A percentile compares a stretch with the other conserved stretches of the same genome.
Evolutionary conservation across 1,139 yeast genomes (phyloP).

Genomic region (Eremothecium cymbalariae): DNA sequence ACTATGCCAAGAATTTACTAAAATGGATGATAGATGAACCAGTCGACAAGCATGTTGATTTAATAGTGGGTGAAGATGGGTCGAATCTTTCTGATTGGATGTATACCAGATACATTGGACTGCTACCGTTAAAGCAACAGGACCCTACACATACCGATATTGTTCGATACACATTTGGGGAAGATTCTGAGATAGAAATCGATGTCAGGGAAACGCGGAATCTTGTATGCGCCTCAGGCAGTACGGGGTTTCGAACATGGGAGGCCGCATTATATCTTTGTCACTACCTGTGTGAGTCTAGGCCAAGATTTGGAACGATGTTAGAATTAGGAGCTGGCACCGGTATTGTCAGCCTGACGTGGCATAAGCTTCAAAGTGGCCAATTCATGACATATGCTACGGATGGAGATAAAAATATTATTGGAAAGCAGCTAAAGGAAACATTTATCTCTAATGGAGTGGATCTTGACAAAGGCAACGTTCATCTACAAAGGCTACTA

Average conservation of each 20-base stretch:
- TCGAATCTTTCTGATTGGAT: conserved; percentile 37
- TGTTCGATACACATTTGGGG: conserved; percentile 39
- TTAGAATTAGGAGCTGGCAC: conserved; percentile 88
- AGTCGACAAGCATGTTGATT: conserved; percentile 10
- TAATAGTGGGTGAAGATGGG: conserved; percentile 31
- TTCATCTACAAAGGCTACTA: conserved; percentile 43
- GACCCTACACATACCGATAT: conserved; percentile 42
- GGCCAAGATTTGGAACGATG: conserved; percentile 23
- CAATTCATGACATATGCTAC: conserved; percentile 44
- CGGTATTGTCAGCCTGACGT: conserved; percentile 65
- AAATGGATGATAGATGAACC: conserved; percentile 34
- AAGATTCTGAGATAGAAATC: conserved; percentile 29
- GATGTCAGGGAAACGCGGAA: conserved; percentile 53
- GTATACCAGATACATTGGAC: conserved; percentile 44
- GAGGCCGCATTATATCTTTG: conserved; percentile 77
- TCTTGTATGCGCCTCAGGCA: conserved; percentile 61
- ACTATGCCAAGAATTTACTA: conserved; percentile 43
- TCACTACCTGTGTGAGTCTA: conserved; percentile 35
- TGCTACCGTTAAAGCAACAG: conserved; percentile 37
- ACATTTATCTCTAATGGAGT: conserved; percentile 44
- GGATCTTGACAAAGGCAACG: conserved; percentile 9
- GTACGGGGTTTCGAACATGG: conserved; percentile 92
- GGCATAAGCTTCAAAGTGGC: conserved; percentile 29
- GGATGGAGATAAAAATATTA: conserved; percentile 66
- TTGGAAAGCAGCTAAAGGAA: conserved; percentile 39